A percentile compares a stretch with the other conserved stretches of the same genome.
Conservation (phyloP, 495 filamentous ascomycete genomes). For the Penicillium paxilli region DNA sequence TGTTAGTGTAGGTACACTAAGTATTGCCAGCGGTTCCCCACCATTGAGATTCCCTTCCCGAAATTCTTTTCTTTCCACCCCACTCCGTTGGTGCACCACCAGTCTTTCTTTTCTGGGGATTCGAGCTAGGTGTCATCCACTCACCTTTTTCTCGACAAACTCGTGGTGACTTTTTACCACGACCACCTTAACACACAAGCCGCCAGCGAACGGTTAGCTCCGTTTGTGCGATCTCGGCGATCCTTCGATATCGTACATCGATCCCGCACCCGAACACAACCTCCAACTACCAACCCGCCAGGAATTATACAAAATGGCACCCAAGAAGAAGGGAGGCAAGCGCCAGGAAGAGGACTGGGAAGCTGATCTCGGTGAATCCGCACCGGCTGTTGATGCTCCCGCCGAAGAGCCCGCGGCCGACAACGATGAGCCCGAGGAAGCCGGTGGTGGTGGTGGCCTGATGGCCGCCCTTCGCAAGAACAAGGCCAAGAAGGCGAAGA, state of each 20-base stretch:
- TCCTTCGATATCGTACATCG: slow-evolving; percentile 18
- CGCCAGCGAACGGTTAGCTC: slow-evolving; percentile 35
- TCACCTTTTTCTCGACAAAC: slow-evolving; percentile 11
- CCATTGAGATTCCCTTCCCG: slow-evolving; percentile 26
- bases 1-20: too few species aligned
- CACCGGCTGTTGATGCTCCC: slow-evolving; percentile 50
- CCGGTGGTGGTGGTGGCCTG: slow-evolving; percentile 66
- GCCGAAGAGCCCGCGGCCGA: slow-evolving; percentile 45
- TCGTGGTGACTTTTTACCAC: slow-evolving; percentile 13
- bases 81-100: slow-evolving; percentile 18
- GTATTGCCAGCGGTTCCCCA: slow-evolving; percentile 26
- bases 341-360: slow-evolving; percentile 94
- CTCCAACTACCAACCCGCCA: neutral
- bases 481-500: slow-evolving; percentile 89
- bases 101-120: slow-evolving; percentile 25
- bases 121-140: slow-evolving; percentile 12
- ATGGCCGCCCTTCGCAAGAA: slow-evolving; percentile 88
- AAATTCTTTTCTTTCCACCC: slow-evolving; percentile 29
- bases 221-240: slow-evolving; percentile 31
- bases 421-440: slow-evolving; percentile 48
- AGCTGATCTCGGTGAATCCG: slow-evolving; percentile 82
- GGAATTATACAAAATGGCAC: slow-evolving; percentile 63
- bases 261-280: slow-evolving; percentile 13
- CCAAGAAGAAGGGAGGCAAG: slow-evolving; percentile 92
- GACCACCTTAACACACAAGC: neutral